A percentile compares a stretch with the other conserved stretches of the same genome.
phyloP scores from a whole-genome alignment of 331 rosid genomes.

The Saraca asoca region DNA sequence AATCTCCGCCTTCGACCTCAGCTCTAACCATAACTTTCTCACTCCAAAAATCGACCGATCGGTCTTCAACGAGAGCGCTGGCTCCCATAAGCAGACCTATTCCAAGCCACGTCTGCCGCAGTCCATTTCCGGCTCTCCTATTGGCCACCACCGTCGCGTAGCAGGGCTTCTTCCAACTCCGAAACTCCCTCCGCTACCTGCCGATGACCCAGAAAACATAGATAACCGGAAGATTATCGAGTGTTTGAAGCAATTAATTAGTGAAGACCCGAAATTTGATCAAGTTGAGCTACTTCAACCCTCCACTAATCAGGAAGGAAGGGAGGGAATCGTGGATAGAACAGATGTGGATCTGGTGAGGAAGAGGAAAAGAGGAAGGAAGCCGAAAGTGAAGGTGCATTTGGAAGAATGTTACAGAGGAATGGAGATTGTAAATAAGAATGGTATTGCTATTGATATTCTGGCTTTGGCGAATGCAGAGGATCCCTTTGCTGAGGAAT shows the following conservation, averaged over 20 bases:
- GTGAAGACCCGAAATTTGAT: slow-evolving; percentile 67
- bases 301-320: not conserved
- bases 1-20: slow-evolving; percentile 52
- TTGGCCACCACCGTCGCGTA: slow-evolving; percentile 59
- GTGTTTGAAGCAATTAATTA: slow-evolving; percentile 57
- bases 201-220: slow-evolving; percentile 47
- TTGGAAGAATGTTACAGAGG: slow-evolving; percentile 46
- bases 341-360: slow-evolving; percentile 35
- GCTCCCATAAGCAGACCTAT: slow-evolving; percentile 81
- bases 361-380: slow-evolving; percentile 79
- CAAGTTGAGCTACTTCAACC: slow-evolving; percentile 43
- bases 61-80: slow-evolving; percentile 73
- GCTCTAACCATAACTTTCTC: slow-evolving; percentile 42
- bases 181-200: slow-evolving; percentile 38
- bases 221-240: slow-evolving; percentile 61
- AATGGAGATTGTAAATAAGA: slow-evolving; percentile 49
- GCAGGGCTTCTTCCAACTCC: slow-evolving; percentile 54
- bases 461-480: slow-evolving; percentile 42
- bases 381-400: slow-evolving; percentile 57
- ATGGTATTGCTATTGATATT: slow-evolving; percentile 50
- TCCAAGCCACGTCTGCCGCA: slow-evolving; percentile 50
- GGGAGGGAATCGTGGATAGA: slow-evolving; percentile 13
- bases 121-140: slow-evolving; percentile 38
- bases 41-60: slow-evolving; percentile 69
- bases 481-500: slow-evolving; percentile 64